Base-by-base conservation (phyloP, 2,329 filamentous ascomycete genomes). In the Monosporascus sp. region DNA sequence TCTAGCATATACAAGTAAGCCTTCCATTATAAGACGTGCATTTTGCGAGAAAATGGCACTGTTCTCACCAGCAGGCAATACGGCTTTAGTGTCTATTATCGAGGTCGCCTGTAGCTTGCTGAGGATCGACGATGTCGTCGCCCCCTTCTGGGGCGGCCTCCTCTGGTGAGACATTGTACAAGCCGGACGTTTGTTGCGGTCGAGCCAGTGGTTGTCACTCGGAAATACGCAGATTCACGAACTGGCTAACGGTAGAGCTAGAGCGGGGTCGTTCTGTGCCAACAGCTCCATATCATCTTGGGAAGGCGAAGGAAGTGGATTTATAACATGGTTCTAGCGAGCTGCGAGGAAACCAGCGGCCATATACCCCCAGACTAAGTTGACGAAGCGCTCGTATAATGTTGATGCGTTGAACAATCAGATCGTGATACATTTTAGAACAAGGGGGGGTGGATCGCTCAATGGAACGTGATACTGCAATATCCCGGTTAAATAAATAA, bases 41-140 rank as follows among this genome's bases (percentile, higher is more conserved):
- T 37, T 54, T 26, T 20, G n/a, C 8, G 37, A 40, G 41, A 31
- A 31, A 49, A 9, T 40, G 24, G 19, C 31, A 14, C 31, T 35
- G 31, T 38, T 60, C 77, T 59, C 78, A 91, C 89, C 89, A 70
- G 90, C 91, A 58, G 93, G 93, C 37, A 97, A 79, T 41, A 85
- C 80, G 24, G 92, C 84, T 72, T 90, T 91, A 40, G 82, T 80
- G 52, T 89, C 85, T 55, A 92, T 76, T 78, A 97, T 89, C 70
- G 90, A 85, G 20, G 91, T 88, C 59, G 87, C 86, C 65, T 87
- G 88, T 63, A 97, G 77, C 45, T 89, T 88, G 55, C 85, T 84
- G 65, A 97, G 78, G 62, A 96, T 83, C 69, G 79, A 79, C 58
- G 68, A 71, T 64, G 72, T 73, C 40, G 68, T 70, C 50, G 69